Evolutionary conservation across 1,284 basidiomycete species (phyloP).

Genomic region (Mrakiaceae sp.): DNA sequence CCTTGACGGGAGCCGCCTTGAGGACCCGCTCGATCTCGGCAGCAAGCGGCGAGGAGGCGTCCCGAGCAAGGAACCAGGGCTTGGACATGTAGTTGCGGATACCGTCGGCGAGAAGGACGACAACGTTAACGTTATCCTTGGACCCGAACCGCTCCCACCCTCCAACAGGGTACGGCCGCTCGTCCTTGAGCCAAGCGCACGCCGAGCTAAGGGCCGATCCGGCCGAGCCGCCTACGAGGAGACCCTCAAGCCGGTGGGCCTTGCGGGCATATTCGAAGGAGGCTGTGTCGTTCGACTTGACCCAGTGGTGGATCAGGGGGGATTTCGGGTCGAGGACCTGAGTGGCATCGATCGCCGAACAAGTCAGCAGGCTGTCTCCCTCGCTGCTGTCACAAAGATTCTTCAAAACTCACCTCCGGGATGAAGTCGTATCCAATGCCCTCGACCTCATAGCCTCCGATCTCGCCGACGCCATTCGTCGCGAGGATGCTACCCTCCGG

Average conservation of each 20-base stretch:
- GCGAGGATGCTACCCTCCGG: conserved; percentile 89
- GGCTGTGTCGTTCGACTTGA: conserved; percentile 74
- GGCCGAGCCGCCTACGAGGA: conserved; percentile 83
- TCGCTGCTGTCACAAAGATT: too few relatives aligned
- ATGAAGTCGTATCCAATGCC: conserved; percentile 63
- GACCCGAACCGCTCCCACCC: conserved; percentile 53
- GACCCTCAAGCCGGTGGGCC: conserved; percentile 33
- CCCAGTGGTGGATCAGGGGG: conserved; percentile 52
- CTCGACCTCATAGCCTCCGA: conserved; percentile 57
- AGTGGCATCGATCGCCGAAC: too few relatives aligned
- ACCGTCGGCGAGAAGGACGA: conserved; percentile 79
- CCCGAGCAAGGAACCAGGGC: conserved; percentile 30
- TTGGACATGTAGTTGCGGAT: conserved; percentile 73
- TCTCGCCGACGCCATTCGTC: conserved; percentile 50
- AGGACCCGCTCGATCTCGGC: too few relatives aligned
- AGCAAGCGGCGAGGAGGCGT: too few relatives aligned
- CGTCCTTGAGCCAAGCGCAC: conserved; percentile 58
- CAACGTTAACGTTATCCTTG: conserved; percentile 69
- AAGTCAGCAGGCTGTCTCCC: too few relatives aligned
- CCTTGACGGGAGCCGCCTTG: too few relatives aligned
- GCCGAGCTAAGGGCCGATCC: conserved; percentile 74
- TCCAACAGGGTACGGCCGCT: conserved; percentile 36
- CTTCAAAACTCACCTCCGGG: neutral
- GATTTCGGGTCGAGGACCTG: conserved; percentile 43
- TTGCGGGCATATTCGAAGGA: conserved; percentile 63